Conservation (phyloP, 805 yeast species). For the Scheffersomyces ergatensis region DNA sequence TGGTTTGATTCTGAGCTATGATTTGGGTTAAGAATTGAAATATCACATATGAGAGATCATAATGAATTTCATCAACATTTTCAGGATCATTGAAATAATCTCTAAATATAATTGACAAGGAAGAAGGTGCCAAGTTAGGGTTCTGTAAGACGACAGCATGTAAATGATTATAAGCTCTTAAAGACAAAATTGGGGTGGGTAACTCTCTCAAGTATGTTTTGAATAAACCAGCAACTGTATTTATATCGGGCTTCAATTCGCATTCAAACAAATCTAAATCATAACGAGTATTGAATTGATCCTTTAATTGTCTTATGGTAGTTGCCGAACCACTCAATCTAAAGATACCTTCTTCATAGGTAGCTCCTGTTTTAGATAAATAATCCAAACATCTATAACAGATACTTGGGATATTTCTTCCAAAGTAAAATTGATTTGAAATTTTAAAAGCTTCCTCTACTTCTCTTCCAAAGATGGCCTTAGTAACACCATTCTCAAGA, state of each 20-base stretch:
- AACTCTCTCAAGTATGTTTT: constrained; percentile 80
- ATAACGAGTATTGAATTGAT: constrained; percentile 59
- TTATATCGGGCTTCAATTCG: constrained; percentile 60
- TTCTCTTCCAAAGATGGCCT: constrained; percentile 63
- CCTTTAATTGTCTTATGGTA: constrained; percentile 66
- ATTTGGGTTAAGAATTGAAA: constrained; percentile 68
- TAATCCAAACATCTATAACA: constrained; percentile 72
- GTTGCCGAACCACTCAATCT: constrained; percentile 87
- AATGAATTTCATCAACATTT: constrained; percentile 53
- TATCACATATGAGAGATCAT: constrained; percentile 60
- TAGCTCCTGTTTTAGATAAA: constrained; percentile 62
- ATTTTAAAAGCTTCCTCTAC: constrained; percentile 49
- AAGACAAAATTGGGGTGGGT: constrained; percentile 67
- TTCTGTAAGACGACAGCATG: constrained; percentile 18
- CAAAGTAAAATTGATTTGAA: constrained; percentile 47
- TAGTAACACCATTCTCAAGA: constrained; percentile 31
- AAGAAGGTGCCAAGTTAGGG: constrained; percentile 12
- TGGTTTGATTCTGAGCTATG: constrained; percentile 54
- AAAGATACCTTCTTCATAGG: constrained; percentile 88
- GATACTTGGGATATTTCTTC: constrained; percentile 66
- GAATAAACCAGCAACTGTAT: constrained; percentile 82
- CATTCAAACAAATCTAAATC: constrained; percentile 65
- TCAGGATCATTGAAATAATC: constrained; percentile 27
- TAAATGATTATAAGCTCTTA: constrained; percentile 34
- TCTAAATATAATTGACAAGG: constrained; percentile 24